phyloP scores from a whole-genome alignment of 805 yeast genomes.

The Kodamaea sagamina region DNA sequence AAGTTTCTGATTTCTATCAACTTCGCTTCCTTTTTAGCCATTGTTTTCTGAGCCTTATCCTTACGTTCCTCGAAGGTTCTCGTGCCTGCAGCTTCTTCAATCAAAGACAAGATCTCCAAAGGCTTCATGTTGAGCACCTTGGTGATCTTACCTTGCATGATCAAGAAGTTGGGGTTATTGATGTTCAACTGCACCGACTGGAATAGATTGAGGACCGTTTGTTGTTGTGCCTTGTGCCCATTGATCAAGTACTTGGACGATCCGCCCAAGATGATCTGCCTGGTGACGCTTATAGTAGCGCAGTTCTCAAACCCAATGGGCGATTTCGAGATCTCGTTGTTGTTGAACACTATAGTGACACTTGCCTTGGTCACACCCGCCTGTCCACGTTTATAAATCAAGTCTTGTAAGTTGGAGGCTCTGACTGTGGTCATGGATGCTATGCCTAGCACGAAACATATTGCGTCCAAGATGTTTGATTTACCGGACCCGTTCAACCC shows the following conservation, averaged over 20 bases:
- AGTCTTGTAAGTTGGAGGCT: slow-evolving; percentile 89
- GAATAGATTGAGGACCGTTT: slow-evolving; percentile 83
- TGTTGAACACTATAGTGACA: slow-evolving; percentile 94
- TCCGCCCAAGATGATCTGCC: slow-evolving; percentile 90
- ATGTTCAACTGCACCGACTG: slow-evolving; percentile 95
- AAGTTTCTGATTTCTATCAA: slow-evolving; percentile 73
- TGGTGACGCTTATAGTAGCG: slow-evolving; percentile 81
- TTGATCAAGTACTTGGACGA: slow-evolving; percentile 89
- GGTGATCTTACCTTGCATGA: slow-evolving; percentile 98
- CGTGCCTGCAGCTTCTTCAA: slow-evolving; percentile 98
- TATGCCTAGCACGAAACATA: slow-evolving; percentile 96
- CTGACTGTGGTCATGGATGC: slow-evolving; percentile 93
- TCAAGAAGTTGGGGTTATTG: slow-evolving; percentile 93
- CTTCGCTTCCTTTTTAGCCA: slow-evolving; percentile 87
- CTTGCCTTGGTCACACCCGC: slow-evolving; percentile 97
- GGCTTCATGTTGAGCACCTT: slow-evolving; percentile 97
- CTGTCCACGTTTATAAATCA: slow-evolving; percentile 95
- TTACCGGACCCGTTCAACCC: slow-evolving; percentile 98
- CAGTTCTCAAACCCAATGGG: slow-evolving; percentile 87
- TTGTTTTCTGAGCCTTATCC: slow-evolving; percentile 87
- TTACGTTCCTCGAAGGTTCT: slow-evolving; percentile 92
- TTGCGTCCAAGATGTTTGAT: slow-evolving; percentile 93
- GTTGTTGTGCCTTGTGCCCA: slow-evolving; percentile 96
- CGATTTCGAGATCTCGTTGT: slow-evolving; percentile 67
- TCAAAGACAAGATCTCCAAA: slow-evolving; percentile 79